A percentile compares a stretch with the other conserved stretches of the same genome.
Evolutionary conservation across 2,329 filamentous ascomycete species (phyloP).

Genomic region (Didymella keratinophila): DNA sequence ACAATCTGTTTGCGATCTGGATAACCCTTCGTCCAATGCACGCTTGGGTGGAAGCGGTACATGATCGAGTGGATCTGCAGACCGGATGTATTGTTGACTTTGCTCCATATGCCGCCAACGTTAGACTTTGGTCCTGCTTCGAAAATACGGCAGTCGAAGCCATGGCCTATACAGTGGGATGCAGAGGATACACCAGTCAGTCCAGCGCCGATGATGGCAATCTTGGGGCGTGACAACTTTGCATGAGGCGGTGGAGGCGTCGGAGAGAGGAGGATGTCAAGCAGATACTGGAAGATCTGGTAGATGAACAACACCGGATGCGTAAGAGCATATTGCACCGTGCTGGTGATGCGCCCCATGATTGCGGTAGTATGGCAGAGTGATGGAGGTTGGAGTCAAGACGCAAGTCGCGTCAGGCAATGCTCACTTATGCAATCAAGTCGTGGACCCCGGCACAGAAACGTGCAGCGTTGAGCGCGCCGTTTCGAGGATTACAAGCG

Average conservation of each 20-base stretch:
- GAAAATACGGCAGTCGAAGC: constrained; percentile 82
- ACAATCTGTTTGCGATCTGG: constrained; percentile 79
- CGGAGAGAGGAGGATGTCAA: constrained; percentile 72
- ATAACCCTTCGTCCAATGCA: constrained; percentile 78
- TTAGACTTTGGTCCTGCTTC: constrained; percentile 72
- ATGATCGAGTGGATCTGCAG: constrained; percentile 86
- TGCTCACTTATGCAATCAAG: background rate
- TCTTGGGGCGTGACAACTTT: constrained; percentile 66
- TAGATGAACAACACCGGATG: constrained; percentile 67
- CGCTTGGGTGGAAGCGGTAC: constrained; percentile 86
- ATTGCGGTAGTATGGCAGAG: background rate
- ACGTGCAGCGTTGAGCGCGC: constrained; percentile 22
- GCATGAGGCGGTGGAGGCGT: constrained; percentile 68
- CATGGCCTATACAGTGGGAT: constrained; percentile 83
- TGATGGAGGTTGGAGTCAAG: background rate
- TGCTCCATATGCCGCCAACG: constrained; percentile 82
- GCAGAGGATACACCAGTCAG: constrained; percentile 81
- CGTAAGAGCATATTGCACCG: constrained; percentile 44
- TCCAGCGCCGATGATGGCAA: constrained; percentile 58
- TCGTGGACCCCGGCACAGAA: constrained; percentile 8
- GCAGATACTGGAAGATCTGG: constrained; percentile 69
- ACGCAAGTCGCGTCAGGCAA: background rate
- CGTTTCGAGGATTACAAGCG: constrained; percentile 22
- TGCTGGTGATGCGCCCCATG: constrained; percentile 31
- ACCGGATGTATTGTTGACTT: constrained; percentile 81